Percentiles rank a stretch among this genome's conserved stretches.
Evolutionary conservation across 805 yeast genomes (phyloP).

Genomic region (Hanseniaspora valbyensis): DNA sequence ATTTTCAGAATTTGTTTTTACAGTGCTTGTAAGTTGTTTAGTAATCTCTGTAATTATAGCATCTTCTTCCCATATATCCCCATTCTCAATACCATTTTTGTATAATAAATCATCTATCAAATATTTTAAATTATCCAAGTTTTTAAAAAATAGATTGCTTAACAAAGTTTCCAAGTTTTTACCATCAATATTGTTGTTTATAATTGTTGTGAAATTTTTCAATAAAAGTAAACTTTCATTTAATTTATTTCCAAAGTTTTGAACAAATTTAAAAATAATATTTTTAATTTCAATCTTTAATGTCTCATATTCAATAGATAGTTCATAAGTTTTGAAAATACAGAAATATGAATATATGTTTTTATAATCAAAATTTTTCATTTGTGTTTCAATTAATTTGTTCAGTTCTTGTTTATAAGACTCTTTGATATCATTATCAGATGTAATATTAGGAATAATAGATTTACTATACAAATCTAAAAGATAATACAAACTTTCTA

Average conservation of each 20-base stretch:
- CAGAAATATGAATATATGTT: neutral
- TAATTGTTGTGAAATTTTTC: neutral
- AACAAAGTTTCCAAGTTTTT: neutral
- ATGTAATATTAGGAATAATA: constrained; percentile 11
- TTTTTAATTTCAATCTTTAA: neutral
- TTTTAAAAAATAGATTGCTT: neutral
- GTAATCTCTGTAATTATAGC: neutral
- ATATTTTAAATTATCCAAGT: neutral
- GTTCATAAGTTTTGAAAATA: constrained; percentile 7
- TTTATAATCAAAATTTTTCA: neutral
- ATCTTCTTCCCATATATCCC: constrained; percentile 10
- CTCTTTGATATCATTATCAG: constrained; percentile 4
- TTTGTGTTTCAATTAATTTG: neutral
- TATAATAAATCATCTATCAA: neutral
- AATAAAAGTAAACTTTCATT: neutral
- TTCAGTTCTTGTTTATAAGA: neutral
- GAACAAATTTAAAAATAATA: neutral
- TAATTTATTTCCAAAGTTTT: neutral
- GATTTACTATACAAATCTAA: constrained; percentile 9
- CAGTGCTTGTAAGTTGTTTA: neutral
- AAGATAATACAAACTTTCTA: constrained; percentile 3
- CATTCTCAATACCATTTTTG: neutral
- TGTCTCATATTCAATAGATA: constrained; percentile 6
- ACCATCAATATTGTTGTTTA: constrained; percentile 1
- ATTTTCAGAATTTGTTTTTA: neutral